phyloP scores from a whole-genome alignment of 2,329 filamentous ascomycete species.

The Arthrobotrys sinensis region DNA sequence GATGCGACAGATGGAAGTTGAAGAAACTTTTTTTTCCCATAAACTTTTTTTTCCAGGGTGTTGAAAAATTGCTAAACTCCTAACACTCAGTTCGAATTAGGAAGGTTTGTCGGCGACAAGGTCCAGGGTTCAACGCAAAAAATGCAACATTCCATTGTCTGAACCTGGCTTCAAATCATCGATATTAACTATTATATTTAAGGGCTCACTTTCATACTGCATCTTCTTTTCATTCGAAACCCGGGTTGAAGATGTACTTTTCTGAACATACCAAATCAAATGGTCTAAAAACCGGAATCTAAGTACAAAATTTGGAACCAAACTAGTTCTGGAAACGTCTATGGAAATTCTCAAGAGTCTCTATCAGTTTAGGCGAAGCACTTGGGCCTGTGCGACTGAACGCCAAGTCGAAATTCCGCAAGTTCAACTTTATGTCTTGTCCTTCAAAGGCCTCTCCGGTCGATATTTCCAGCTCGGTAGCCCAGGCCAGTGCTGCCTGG shows the following conservation, averaged over 20 bases:
- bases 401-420: slow-evolving; percentile 18
- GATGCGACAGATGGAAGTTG: slow-evolving; percentile 38
- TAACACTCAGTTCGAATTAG: slow-evolving; percentile 17
- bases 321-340: slow-evolving; percentile 8
- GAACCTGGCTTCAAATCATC: too few relatives aligned
- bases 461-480: slow-evolving; percentile 16
- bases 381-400: slow-evolving; percentile 9
- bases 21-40: slow-evolving; percentile 60
- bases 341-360: slow-evolving; percentile 10
- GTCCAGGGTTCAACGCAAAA: slow-evolving; percentile 33
- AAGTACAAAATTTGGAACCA: not conserved
- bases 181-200: too few relatives aligned
- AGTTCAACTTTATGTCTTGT: slow-evolving; percentile 7
- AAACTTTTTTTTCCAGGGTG: slow-evolving; percentile 42
- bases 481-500: slow-evolving; percentile 43
- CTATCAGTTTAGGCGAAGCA: slow-evolving; percentile 9
- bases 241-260: too few relatives aligned
- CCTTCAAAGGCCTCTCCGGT: not conserved
- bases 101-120: slow-evolving; percentile 27
- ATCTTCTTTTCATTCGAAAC: too few relatives aligned
- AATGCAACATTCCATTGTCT: slow-evolving; percentile 24
- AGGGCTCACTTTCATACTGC: too few relatives aligned
- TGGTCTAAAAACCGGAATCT: not conserved
- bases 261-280: too few relatives aligned
- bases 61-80: slow-evolving; percentile 37